A percentile compares a stretch with the other conserved stretches of the same genome.
Conservation (phyloP, 768 basidiomycete species). For the Lentinula lateritia region DNA sequence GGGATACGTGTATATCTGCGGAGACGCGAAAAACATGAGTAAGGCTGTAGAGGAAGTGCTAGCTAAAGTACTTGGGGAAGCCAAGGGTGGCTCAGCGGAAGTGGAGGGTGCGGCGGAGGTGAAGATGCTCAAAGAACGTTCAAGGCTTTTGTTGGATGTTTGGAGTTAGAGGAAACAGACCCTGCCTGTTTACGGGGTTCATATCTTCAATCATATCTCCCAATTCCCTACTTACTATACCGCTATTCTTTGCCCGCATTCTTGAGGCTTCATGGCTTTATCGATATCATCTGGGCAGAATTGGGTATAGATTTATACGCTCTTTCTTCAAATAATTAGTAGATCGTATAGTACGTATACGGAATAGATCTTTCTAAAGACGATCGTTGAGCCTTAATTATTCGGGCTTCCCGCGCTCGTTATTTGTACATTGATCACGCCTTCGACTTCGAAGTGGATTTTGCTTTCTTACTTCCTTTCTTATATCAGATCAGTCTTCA, state of each 20-base stretch:
- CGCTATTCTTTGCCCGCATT: background rate
- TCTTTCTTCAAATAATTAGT: background rate
- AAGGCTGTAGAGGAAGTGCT: constrained; percentile 91
- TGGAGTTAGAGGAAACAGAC: constrained; percentile 58
- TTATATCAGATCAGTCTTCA: constrained; percentile 14
- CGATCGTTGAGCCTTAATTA: no score
- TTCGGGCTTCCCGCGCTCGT: no score
- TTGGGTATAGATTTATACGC: background rate
- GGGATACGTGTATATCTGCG: constrained; percentile 97
- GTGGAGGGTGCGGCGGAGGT: constrained; percentile 89
- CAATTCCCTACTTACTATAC: background rate
- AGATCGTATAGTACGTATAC: background rate
- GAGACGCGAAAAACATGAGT: constrained; percentile 95
- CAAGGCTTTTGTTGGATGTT: constrained; percentile 80
- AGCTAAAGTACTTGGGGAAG: constrained; percentile 80
- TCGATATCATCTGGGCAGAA: background rate
- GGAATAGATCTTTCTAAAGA: no score
- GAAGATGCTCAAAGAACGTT: constrained; percentile 93
- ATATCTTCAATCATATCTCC: background rate
- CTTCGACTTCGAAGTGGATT: background rate
- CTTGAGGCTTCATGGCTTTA: no score
- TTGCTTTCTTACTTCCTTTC: background rate
- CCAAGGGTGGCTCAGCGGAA: constrained; percentile 85
- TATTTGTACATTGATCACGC: background rate
- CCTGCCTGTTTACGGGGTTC: background rate